Base-by-base conservation (phyloP, 2,329 filamentous ascomycete genomes). In the Talaromyces sp. region DNA sequence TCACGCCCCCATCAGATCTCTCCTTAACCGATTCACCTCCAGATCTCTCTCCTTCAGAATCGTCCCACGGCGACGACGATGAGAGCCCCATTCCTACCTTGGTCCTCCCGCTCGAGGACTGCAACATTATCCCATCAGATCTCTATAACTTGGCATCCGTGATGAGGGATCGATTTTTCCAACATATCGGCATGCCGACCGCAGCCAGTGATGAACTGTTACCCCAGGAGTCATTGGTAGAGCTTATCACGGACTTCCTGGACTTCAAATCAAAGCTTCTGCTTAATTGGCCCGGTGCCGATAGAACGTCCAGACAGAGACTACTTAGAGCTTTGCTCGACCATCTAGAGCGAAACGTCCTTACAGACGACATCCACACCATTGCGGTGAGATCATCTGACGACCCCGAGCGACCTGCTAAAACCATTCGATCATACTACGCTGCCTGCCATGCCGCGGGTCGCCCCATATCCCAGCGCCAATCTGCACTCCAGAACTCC, bases 111-210 rank as follows among this genome's bases (percentile, higher is more conserved):
- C 17, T 53, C n/a, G 49, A 53, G 49, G 49, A 53, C 17, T 53
- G 25, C 15, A 53, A 53, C 25, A 31, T 53, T 8, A 53, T 53
- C 27, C 49, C 49, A 6, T 11, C 49, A n/a, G 49, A 53, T 53
- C 49, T 53, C 49, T 53, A 53, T 53, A 53, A 31, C 27, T n/a
- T 53, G 27, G 49, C 49, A 17, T 53, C 49, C 8, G 49, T 53
- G 49, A 53, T 53, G 49, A 29, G 49, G 49, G 49, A 53, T 53
- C 25, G 49, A n/a, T 53, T 53, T n/a, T 53, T 53, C 17, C 49
- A 53, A 53, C 49, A 53, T 31, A 53, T 53, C 27, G 49, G 27
- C 25, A 53, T 31, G 27, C 49, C 49, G 49, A 53, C 49, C 25
- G 27, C 49, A 5, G 25, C 49, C 49, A 53, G 49, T 53, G 49